phyloP scores from a whole-genome alignment of 768 basidiomycete species.

The Podaxis sp. region DNA sequence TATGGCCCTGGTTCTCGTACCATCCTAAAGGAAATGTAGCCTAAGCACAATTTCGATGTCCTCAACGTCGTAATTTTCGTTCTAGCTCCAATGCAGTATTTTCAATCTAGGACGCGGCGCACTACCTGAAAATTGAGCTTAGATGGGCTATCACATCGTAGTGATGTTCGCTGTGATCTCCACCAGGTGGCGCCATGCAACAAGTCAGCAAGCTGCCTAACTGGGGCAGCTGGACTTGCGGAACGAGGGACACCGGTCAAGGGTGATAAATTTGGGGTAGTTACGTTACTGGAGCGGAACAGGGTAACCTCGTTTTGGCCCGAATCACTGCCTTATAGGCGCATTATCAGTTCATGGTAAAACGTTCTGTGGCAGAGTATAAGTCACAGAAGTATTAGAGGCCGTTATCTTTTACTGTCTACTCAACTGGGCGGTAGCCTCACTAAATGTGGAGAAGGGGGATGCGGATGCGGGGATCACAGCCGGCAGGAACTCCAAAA shows the following conservation, averaged over 20 bases:
- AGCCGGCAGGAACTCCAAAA: neutral
- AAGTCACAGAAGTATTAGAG: too few relatives aligned
- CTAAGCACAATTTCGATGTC: neutral
- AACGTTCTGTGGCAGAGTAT: too few relatives aligned
- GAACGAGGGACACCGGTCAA: neutral
- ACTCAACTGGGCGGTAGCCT: too few relatives aligned
- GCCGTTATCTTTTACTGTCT: too few relatives aligned
- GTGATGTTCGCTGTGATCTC: neutral
- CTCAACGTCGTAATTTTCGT: too few relatives aligned
- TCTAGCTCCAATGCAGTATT: too few relatives aligned
- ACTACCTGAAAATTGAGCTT: neutral
- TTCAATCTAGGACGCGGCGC: neutral
- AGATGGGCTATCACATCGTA: neutral
- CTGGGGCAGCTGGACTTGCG: slow-evolving; percentile 1
- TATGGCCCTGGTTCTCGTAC: neutral
- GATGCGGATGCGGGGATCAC: neutral
- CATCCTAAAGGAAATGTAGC: neutral
- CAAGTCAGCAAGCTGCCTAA: too few relatives aligned
- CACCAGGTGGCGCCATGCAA: too few relatives aligned
- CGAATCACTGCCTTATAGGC: too few relatives aligned
- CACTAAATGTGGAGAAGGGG: neutral
- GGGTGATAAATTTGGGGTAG: neutral
- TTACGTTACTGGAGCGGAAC: slow-evolving; percentile 5
- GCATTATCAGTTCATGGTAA: too few relatives aligned
- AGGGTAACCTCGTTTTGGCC: neutral